Evolutionary conservation across 805 yeast species (phyloP).

Genomic region (Scheffersomyces amazonensis): DNA sequence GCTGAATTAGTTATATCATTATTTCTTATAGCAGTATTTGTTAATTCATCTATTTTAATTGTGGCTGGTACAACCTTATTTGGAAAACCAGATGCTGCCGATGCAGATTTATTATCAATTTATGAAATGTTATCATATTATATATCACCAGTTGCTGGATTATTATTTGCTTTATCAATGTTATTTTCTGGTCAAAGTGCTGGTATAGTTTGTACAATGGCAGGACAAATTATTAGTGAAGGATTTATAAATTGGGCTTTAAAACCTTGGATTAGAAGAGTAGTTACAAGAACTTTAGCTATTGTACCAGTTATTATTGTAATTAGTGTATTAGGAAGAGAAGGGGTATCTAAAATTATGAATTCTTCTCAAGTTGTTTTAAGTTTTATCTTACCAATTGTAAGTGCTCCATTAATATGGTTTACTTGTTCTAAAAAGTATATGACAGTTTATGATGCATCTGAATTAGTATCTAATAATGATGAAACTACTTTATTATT

Average conservation of each 20-base stretch:
- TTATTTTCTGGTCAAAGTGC: constrained; percentile 46
- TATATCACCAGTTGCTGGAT: constrained; percentile 44
- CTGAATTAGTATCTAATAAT: constrained; percentile 2
- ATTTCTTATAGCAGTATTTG: constrained; percentile 42
- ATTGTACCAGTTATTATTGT: constrained; percentile 40
- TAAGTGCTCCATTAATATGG: constrained; percentile 44
- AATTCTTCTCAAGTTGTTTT: constrained; percentile 44
- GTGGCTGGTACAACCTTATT: constrained; percentile 42
- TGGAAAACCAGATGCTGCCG: constrained; percentile 43
- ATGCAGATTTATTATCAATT: constrained; percentile 44
- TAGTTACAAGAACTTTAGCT: constrained; percentile 39
- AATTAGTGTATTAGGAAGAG: constrained; percentile 36
- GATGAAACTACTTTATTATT: constrained; percentile 13
- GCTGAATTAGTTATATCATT: constrained; percentile 38
- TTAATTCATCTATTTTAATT: constrained; percentile 43
- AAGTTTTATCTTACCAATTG: constrained; percentile 42
- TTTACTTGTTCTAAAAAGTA: constrained; percentile 38
- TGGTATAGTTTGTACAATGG: constrained; percentile 48
- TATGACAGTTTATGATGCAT: constrained; percentile 35
- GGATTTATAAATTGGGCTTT: constrained; percentile 46
- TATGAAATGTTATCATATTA: constrained; percentile 42
- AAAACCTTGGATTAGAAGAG: constrained; percentile 41
- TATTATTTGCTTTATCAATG: constrained; percentile 45
- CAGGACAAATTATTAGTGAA: constrained; percentile 45
- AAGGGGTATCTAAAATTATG: constrained; percentile 44